Evolutionary conservation across 2,329 filamentous ascomycete species (phyloP), one percentile per base, ranked within the genome.

Genomic region (Xylariaceae sp.): DNA sequence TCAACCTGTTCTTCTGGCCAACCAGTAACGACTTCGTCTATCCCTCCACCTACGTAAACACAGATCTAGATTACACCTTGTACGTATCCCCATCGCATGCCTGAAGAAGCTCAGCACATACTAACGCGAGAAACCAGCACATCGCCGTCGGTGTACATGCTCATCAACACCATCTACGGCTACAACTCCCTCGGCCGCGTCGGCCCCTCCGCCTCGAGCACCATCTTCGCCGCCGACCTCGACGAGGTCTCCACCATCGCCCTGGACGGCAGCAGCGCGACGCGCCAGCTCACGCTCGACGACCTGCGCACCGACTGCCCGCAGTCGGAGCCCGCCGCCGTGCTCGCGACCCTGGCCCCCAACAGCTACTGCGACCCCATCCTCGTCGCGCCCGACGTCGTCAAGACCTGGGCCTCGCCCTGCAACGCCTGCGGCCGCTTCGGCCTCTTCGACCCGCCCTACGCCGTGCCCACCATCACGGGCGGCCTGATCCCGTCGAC

Each of bases 391-490:
- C 62, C 62, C 0, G 49, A 41, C 9, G 41, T 48, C 28, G 54
- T 66, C 37, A 55, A 55, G 13, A 47, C 48, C 1, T 68, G 62
- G 62, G 61, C 60, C 7, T 57, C 53, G 28, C 64, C 64, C 2
- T 64, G 62, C 43, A 57, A 57, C 39, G 59, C 59, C 4, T 64
- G 65, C 47, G 59, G 57, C 11, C 47, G 48, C 4, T 60, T 66
- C 45, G 65, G 65, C 2, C 52, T 68, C 3, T 67, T 66, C 45
- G 65, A 67, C 40, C 64, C 64, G 4, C 63, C 64, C 8, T 66
- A 65, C 49, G 64, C 64, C 15, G 54, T 67, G 12, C 63, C 64
- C 3, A 54, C 64, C 9, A 36, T 63, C 4, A 53, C 50, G 12
- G 61, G 59, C 3, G 60, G 58, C 1, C 3, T 52, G 3, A 41